Evolutionary conservation across 352 stramenopile genomes (phyloP), one percentile per base, ranked within the genome.

Genomic region (Phytophthora lateralis): DNA sequence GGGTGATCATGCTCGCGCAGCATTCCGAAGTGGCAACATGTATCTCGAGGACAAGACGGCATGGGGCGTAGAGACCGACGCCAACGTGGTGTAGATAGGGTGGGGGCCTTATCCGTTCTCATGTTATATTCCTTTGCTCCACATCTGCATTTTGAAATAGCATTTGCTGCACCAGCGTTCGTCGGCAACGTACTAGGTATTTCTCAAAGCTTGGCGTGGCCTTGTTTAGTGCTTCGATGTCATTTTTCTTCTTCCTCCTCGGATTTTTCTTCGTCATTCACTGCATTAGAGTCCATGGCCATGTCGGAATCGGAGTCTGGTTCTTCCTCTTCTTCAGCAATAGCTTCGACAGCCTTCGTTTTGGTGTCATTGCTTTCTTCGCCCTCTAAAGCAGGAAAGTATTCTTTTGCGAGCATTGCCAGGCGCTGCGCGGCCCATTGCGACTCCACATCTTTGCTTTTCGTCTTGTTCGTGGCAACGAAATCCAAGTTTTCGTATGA

Each of bases 21-120:
- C 85, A 6, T 91, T 94, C 70, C 74, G 85, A 39, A 90, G 80
- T 67, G 90, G 81, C 67, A 94, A 94, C 69, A 92, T 94, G 83
- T 94, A 85, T 52, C 58, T 94, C 6, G 85, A 94, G 55, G 77
- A 91, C 46, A 90, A 91, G 54, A 42, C 68, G 4, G 56, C 44
- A 37, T 94, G 85, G 83, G 66, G 60, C 11, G 61, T 68, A 3
- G 67, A 71, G 10, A 54, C 34, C 29, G 42, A 39, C 18, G 35
- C 64, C 24, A 70, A 63, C 26, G 26, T 54, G 12, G 63, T 85
- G 9, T 85, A 58, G 77, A 32, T 27, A 32, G 8, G 27, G 27
- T 10, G 53, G 35, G 45, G 12, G 18, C 9, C 21, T 46, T 29
- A 24, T n/a, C 8, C 20, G 26, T 52, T 44, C 30, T 55, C 30